Base-by-base conservation (phyloP, 352 stramenopile species). In the Blastocystis hominis region DNA sequence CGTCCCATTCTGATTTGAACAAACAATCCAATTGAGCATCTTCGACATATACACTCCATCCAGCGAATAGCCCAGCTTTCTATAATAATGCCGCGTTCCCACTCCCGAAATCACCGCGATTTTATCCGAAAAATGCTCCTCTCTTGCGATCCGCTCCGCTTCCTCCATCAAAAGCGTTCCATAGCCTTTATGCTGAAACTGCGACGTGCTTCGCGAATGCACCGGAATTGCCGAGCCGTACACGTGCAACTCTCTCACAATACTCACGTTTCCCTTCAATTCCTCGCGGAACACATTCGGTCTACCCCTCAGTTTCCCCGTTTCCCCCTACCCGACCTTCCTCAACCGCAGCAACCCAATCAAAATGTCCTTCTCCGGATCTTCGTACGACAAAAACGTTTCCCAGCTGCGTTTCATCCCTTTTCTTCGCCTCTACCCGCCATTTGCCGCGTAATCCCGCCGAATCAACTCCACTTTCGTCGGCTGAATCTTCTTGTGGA, bases 21-120 rank as follows among this genome's bases (percentile, higher is more conserved):
- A 84, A 84, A 84, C 72, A 69, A 13, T 13, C 20, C 15, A 84
- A 64, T 34, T 47, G 50, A 84, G 24, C 40, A 66, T 61, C 38
- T 98, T 98, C 89, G 92, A 95, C 95, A 98, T 98, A 91, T 98
- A 98, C 7, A 94, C 93, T 59, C 96, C 96, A 90, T 98, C 94
- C 69, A 98, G 91, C 72, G 96, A 91, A 90, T 98, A 98, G 44
- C 95, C 96, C 79, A 98, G 92, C 91, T 97, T 98, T 64, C 95
- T 92, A 90, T 98, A 98, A 91, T 98, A 98, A 89, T 97, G 92
- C 36, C 96, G 91, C 63, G 95, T 98, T 24, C 96, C 95, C 46
- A 98, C 95, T 40, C 96, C 93, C 38, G 95, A 94, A 89, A 98
- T 98, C 5, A 98, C 95, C 30, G 97, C 92, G n/a, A 98, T 92